Evolutionary conservation across 129 eudicot genomes (phyloP).

Genomic region (Silybum marianum): DNA sequence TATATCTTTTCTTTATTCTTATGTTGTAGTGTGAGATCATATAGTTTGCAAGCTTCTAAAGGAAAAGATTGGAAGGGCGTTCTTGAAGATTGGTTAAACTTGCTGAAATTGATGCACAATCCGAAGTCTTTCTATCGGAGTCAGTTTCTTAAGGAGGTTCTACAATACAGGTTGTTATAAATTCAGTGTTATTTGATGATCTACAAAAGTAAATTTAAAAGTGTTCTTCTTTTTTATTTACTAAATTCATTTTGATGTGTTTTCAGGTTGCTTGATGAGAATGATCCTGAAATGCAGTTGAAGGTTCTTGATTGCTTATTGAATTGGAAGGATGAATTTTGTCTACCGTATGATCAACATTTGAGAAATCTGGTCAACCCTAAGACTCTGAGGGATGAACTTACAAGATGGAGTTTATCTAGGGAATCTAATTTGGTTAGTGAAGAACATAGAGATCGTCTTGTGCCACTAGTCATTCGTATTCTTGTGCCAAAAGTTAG

Average conservation of each 20-base stretch:
- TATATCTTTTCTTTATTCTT: neutral
- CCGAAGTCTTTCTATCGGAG: constrained; percentile 62
- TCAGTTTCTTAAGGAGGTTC: constrained; percentile 70
- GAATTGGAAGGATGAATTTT: constrained; percentile 80
- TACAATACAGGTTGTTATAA: constrained; percentile 61
- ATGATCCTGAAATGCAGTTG: constrained; percentile 81
- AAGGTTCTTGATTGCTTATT: constrained; percentile 81
- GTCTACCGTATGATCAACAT: constrained; percentile 66
- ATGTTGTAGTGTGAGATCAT: constrained; percentile 62
- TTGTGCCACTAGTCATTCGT: constrained; percentile 74
- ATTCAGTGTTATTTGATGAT: neutral
- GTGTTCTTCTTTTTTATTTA: neutral
- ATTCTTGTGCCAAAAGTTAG: constrained; percentile 82
- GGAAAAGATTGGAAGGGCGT: constrained; percentile 81
- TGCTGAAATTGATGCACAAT: constrained; percentile 65
- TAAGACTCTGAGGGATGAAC: constrained; percentile 76
- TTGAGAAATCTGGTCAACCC: constrained; percentile 72
- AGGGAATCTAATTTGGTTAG: constrained; percentile 60
- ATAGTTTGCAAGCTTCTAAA: constrained; percentile 27
- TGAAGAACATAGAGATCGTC: constrained; percentile 52
- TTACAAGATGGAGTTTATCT: constrained; percentile 87
- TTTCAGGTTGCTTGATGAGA: constrained; percentile 80
- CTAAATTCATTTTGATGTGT: neutral
- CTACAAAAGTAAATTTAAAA: neutral
- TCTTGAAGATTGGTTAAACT: constrained; percentile 82